A percentile compares a stretch with the other conserved stretches of the same genome.
These are phyloP conservation scores for Neoboletus magnificus DNA, from an alignment of 768 basidiomycete genomes.

Conservation along the genomic window DNA sequence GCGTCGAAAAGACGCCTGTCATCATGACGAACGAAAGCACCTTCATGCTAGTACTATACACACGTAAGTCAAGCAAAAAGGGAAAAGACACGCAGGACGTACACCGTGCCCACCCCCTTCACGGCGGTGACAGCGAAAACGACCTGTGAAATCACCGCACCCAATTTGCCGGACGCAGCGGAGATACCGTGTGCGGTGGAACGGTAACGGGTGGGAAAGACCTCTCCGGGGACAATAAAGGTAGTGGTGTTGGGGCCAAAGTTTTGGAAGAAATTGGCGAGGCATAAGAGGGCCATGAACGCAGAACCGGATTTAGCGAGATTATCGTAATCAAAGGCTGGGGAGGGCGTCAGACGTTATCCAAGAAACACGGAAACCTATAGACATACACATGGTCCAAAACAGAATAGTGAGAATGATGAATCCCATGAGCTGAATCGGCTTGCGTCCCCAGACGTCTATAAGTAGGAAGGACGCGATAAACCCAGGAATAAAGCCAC, in stretches of 20 bases:
- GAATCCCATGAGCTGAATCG: slow-evolving; percentile 78
- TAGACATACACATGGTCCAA: slow-evolving; percentile 55
- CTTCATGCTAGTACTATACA: slow-evolving; percentile 37
- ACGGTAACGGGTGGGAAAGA: slow-evolving; percentile 82
- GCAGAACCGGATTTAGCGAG: slow-evolving; percentile 37
- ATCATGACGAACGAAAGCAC: slow-evolving; percentile 81
- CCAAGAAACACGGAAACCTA: background rate
- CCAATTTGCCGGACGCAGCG: slow-evolving; percentile 76
- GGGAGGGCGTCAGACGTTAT: background rate
- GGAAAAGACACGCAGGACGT: background rate
- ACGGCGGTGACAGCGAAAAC: background rate
- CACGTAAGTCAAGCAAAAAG: background rate
- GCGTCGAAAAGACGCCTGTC: slow-evolving; percentile 73
- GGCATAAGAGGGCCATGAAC: slow-evolving; percentile 75
- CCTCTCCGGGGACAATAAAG: slow-evolving; percentile 75
- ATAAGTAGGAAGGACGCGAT: slow-evolving; percentile 50
- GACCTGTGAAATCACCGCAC: slow-evolving; percentile 74
- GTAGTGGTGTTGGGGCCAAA: slow-evolving; percentile 78
- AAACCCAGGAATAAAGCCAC: slow-evolving; percentile 81
- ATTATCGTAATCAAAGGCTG: slow-evolving; percentile 62
- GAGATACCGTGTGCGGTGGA: slow-evolving; percentile 80
- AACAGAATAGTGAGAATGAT: slow-evolving; percentile 59
- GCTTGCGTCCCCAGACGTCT: slow-evolving; percentile 74
- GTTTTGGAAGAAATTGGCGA: slow-evolving; percentile 84
- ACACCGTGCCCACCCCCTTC: background rate